Conservation (phyloP, 2,329 filamentous ascomycete genomes). For the Shiraia bambusicola region DNA sequence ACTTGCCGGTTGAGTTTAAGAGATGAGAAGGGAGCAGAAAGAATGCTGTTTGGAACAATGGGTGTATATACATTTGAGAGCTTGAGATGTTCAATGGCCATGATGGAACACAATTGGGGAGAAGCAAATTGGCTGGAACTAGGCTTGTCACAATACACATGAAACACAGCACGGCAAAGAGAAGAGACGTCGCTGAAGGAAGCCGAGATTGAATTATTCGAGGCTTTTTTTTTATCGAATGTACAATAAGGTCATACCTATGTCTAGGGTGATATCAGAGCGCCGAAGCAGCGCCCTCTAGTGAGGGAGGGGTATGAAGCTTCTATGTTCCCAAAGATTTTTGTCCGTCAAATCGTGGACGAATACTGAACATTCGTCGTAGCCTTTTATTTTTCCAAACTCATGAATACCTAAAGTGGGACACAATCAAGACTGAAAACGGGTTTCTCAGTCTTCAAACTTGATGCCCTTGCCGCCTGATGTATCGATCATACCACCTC, state of each 20-base stretch:
- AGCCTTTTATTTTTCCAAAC: background rate
- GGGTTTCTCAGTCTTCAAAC: slow-evolving; percentile 71
- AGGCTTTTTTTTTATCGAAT: too few species aligned
- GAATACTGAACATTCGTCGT: background rate
- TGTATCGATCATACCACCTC: slow-evolving; percentile 85
- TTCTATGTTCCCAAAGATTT: slow-evolving; percentile 20
- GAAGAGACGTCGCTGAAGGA: too few species aligned
- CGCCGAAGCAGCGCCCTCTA: background rate
- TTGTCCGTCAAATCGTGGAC: slow-evolving; percentile 7
- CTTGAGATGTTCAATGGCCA: background rate
- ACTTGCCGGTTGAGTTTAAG: slow-evolving; percentile 69
- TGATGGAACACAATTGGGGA: background rate
- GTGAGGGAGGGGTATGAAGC: slow-evolving; percentile 24
- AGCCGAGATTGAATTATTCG: too few species aligned
- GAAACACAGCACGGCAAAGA: too few species aligned
- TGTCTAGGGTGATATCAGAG: background rate
- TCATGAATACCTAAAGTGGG: background rate
- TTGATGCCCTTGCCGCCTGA: slow-evolving; percentile 81
- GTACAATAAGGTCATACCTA: too few species aligned
- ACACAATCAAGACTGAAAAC: background rate
- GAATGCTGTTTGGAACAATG: too few species aligned
- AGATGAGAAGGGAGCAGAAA: too few species aligned
- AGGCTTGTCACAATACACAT: too few species aligned
- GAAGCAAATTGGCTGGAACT: background rate
- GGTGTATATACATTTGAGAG: background rate